Conservation (phyloP, 164 flowering plant genomes). For the Kingdonia uniflora region DNA sequence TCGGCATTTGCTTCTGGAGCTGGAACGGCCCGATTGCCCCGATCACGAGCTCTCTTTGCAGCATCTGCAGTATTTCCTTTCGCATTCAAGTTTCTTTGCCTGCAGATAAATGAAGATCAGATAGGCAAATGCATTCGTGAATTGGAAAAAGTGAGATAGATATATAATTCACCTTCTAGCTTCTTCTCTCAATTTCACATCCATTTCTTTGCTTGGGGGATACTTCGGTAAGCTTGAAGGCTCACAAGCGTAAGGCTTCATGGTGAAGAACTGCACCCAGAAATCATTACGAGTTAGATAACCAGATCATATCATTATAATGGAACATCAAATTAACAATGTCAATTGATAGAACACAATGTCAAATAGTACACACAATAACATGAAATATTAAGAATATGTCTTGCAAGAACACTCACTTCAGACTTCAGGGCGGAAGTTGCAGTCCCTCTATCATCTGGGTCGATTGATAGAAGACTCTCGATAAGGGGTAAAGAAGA, state of each 20-base stretch:
- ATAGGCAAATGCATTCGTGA: neutral
- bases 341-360: too few species aligned
- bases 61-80: constrained; percentile 44
- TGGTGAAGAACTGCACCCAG: constrained; percentile 50
- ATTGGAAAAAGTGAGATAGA: neutral
- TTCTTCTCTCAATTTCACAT: constrained; percentile 78
- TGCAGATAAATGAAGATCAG: constrained; percentile 11
- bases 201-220: constrained; percentile 96
- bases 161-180: constrained; percentile 56
- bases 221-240: constrained; percentile 83
- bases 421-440: constrained; percentile 66
- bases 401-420: constrained; percentile 42
- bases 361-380: too few species aligned
- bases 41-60: constrained; percentile 40
- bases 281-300: neutral
- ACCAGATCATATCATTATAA: neutral
- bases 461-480: constrained; percentile 75
- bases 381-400: too few species aligned
- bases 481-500: constrained; percentile 60
- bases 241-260: constrained; percentile 77
- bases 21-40: constrained; percentile 58
- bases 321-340: too few species aligned
- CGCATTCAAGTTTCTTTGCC: constrained; percentile 48
- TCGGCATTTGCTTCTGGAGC: constrained; percentile 97
- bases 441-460: constrained; percentile 67